Conservation (phyloP, 2,329 filamentous ascomycete genomes). For the Phyllosticta citribraziliensis region DNA sequence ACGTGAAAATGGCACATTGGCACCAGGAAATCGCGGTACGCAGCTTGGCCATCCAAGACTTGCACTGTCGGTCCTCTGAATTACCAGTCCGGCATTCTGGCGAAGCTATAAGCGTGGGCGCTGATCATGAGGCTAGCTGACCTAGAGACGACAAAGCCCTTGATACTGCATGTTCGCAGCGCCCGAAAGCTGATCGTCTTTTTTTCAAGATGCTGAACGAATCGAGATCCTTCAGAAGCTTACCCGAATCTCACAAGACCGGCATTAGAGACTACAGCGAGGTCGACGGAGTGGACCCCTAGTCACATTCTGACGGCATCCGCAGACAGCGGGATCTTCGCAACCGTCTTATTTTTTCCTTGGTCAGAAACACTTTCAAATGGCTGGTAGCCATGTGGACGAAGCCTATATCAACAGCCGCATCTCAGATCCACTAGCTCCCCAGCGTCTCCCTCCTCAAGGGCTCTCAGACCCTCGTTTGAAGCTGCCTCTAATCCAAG, state of each 20-base stretch:
- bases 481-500: not conserved
- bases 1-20: not conserved
- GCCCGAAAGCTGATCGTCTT: not conserved
- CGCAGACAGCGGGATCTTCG: not conserved
- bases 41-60: not conserved
- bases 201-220: not conserved
- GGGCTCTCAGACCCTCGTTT: conserved; percentile 14
- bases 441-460: not conserved
- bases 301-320: not conserved
- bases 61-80: not conserved
- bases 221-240: not conserved
- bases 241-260: not conserved
- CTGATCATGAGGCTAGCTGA: not conserved
- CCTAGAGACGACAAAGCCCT: not conserved
- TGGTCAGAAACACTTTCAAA: not conserved
- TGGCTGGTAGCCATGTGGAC: not conserved
- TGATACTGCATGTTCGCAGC: not conserved
- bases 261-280: not conserved
- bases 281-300: not conserved
- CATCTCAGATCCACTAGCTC: not conserved
- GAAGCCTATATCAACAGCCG: not conserved
- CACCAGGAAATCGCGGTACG: not conserved
- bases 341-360: not conserved
- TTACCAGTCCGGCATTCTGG: not conserved
- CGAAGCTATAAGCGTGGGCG: not conserved